A percentile compares a stretch with the other conserved stretches of the same genome.
Evolutionary conservation across 306 rosid species (phyloP).

Genomic region (Parietaria judaica): DNA sequence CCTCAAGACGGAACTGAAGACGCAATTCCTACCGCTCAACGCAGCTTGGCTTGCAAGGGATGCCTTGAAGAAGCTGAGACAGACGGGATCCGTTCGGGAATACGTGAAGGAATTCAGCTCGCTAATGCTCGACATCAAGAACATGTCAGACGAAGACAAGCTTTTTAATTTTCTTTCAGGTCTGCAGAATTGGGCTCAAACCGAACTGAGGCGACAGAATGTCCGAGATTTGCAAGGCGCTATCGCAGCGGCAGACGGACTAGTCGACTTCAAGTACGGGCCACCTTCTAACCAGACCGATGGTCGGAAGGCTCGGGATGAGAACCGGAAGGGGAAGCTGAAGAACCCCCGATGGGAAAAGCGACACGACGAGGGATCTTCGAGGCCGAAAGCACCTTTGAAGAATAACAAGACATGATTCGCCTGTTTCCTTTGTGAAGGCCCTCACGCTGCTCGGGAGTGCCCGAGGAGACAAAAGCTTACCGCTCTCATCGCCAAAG

Average conservation of each 20-base stretch:
- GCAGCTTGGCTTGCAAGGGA: not conserved
- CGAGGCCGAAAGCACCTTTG: not conserved
- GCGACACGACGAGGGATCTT: no score
- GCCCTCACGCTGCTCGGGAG: not conserved
- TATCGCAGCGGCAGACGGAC: not conserved
- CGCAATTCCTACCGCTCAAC: not conserved
- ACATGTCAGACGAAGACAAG: not conserved
- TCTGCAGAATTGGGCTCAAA: not conserved
- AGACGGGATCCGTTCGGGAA: not conserved
- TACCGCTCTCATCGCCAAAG: not conserved
- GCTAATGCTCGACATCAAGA: conserved; percentile 2
- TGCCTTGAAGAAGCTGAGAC: not conserved
- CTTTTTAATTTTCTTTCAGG: not conserved
- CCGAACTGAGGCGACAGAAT: not conserved
- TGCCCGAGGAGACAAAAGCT: not conserved
- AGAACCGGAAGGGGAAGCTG: not conserved
- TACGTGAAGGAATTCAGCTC: conserved; percentile 2
- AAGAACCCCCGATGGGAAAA: not conserved
- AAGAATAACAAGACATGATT: not conserved
- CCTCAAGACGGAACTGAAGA: not conserved
- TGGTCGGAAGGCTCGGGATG: not conserved
- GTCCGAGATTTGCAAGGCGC: not conserved
- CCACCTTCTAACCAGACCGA: not conserved
- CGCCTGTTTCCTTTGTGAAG: not conserved
- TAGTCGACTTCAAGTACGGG: not conserved